Percentiles rank a stretch among this genome's conserved stretches.
These are phyloP conservation scores for Oryza officinalis DNA, from an alignment of 176 grass and related monocot species.

Conservation along the genomic window DNA sequence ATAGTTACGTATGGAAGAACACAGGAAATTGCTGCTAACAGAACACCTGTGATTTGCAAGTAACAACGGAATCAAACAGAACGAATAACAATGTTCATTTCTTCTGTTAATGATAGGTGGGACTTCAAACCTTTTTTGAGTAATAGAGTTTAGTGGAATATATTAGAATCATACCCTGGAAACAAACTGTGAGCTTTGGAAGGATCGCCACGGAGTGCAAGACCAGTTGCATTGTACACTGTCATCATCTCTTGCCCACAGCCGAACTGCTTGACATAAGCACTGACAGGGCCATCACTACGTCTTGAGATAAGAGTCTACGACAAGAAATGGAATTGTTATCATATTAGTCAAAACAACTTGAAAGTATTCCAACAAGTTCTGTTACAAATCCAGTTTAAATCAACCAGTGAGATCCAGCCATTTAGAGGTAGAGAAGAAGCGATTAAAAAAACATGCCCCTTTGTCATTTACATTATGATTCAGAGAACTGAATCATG, in stretches of 20 bases:
- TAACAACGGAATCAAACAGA: slow-evolving; percentile 3
- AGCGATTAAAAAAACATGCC: neutral
- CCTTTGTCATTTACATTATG: neutral
- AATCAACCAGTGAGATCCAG: neutral
- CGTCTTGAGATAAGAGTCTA: slow-evolving; percentile 66
- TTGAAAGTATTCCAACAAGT: neutral
- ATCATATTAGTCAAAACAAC: neutral
- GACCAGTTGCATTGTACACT: slow-evolving; percentile 57
- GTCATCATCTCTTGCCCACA: slow-evolving; percentile 66
- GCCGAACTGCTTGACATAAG: slow-evolving; percentile 49
- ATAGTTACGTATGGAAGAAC: neutral
- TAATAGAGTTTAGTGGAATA: neutral
- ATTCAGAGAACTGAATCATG: slow-evolving; percentile 3
- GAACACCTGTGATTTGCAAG: slow-evolving; percentile 5
- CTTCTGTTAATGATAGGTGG: neutral
- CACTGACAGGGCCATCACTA: slow-evolving; percentile 60
- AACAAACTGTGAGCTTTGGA: slow-evolving; percentile 84
- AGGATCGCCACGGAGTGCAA: slow-evolving; percentile 49
- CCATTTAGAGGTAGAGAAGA: slow-evolving; percentile 6
- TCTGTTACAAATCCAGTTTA: neutral
- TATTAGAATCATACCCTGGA: slow-evolving; percentile 61
- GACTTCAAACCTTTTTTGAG: neutral
- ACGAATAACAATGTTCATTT: neutral
- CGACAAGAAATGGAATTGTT: slow-evolving; percentile 33
- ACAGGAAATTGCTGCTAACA: neutral